Percentiles rank a stretch among this genome's conserved stretches.
These are phyloP conservation scores for Dysphania ambrosioides DNA, from an alignment of 148 eudicot species.

Conservation along the genomic window DNA sequence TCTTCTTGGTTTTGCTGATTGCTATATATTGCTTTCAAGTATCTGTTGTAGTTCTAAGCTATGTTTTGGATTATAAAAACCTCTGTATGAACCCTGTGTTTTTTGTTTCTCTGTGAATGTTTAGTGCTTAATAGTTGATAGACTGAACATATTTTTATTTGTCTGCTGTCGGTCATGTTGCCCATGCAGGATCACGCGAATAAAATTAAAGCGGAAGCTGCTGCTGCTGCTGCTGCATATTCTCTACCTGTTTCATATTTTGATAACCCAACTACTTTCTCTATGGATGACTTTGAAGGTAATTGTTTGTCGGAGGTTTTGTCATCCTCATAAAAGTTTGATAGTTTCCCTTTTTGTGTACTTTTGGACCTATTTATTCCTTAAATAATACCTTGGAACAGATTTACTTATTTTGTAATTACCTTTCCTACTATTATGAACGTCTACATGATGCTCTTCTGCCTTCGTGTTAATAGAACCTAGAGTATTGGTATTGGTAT, in stretches of 20 bases:
- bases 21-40: background rate
- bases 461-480: background rate
- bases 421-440: background rate
- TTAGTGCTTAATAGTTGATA: background rate
- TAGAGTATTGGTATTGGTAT: background rate
- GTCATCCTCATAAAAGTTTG: background rate
- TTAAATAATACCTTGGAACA: too few relatives aligned
- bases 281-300: slow-evolving; percentile 98
- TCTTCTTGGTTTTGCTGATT: slow-evolving; percentile 1
- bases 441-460: background rate
- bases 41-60: too few relatives aligned
- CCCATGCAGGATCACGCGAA: slow-evolving; percentile 65
- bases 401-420: too few relatives aligned
- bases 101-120: background rate
- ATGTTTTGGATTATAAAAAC: background rate
- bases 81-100: background rate
- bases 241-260: slow-evolving; percentile 41
- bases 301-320: background rate
- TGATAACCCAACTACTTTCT: slow-evolving; percentile 49
- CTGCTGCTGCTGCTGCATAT: slow-evolving; percentile 45
- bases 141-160: background rate
- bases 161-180: background rate
- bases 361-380: background rate
- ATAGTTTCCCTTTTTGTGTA: background rate
- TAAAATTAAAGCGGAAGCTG: slow-evolving; percentile 76